Evolutionary conservation across 2,329 filamentous ascomycete genomes (phyloP).

Genomic region (Ophiocordyceps camponoti-saundersi): DNA sequence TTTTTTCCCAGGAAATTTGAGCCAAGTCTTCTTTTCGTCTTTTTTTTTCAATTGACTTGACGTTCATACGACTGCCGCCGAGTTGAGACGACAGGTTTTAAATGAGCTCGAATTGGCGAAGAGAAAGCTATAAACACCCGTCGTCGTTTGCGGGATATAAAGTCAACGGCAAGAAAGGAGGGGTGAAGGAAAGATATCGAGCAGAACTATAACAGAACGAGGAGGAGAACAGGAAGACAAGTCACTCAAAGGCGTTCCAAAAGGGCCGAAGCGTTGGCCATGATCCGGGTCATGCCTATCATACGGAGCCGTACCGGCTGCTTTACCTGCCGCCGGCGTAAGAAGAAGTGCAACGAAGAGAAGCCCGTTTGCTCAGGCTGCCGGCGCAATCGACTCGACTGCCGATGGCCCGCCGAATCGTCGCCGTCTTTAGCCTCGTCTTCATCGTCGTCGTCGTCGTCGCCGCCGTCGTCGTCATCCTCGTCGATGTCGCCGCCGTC

Average conservation of each 20-base stretch:
- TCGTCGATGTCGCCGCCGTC: background rate
- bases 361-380: constrained; percentile 35
- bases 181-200: no score
- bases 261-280: background rate
- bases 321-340: constrained; percentile 31
- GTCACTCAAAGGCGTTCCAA: no score
- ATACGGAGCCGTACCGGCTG: constrained; percentile 23
- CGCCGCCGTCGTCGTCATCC: background rate
- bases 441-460: background rate
- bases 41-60: background rate
- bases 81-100: background rate
- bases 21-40: background rate
- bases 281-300: constrained; percentile 16
- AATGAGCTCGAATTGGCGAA: no score
- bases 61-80: background rate
- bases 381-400: constrained; percentile 33
- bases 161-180: background rate
- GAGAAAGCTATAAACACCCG: no score
- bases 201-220: no score
- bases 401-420: constrained; percentile 24
- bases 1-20: background rate
- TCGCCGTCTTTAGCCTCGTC: background rate
- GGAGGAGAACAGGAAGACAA: background rate
- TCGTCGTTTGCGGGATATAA: no score
- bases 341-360: constrained; percentile 37